These are phyloP conservation scores for Incumbomyces lentus DNA, from an alignment of 2,329 filamentous ascomycete species.

Conservation along the genomic window DNA sequence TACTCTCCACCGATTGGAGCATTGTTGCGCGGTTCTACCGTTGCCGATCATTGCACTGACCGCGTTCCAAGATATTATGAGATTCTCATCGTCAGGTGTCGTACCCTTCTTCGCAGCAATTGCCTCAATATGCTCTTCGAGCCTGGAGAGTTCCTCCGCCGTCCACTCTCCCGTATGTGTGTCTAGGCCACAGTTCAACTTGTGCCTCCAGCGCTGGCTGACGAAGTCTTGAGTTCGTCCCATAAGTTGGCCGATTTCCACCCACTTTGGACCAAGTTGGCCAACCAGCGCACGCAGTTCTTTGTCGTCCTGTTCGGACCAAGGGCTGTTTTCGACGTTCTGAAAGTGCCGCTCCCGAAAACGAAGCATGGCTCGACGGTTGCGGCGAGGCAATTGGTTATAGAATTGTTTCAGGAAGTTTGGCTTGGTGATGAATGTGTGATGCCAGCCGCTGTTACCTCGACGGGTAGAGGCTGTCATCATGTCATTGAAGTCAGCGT, in stretches of 20 bases:
- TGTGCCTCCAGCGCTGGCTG: slow-evolving; percentile 34
- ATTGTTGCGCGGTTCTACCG: slow-evolving; percentile 18
- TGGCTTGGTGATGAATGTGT: slow-evolving; percentile 20
- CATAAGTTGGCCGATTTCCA: slow-evolving; percentile 28
- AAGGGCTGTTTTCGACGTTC: slow-evolving; percentile 27
- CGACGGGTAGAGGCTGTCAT: slow-evolving; percentile 18
- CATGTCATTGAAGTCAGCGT: slow-evolving; percentile 19
- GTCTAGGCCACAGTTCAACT: slow-evolving; percentile 28
- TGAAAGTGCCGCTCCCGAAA: slow-evolving; percentile 36
- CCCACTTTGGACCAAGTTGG: slow-evolving; percentile 28
- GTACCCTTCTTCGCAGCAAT: slow-evolving; percentile 11
- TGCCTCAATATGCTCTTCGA: slow-evolving; percentile 22
- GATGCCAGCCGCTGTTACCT: slow-evolving; percentile 7
- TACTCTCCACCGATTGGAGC: slow-evolving; percentile 19
- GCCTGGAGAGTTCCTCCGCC: slow-evolving; percentile 23
- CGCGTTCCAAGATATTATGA: slow-evolving; percentile 15
- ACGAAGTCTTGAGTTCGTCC: slow-evolving; percentile 33
- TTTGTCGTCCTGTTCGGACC: slow-evolving; percentile 32
- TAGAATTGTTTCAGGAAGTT: slow-evolving; percentile 30
- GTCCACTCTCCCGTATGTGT: slow-evolving; percentile 30
- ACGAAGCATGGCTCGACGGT: slow-evolving; percentile 29
- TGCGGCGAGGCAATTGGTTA: slow-evolving; percentile 27
- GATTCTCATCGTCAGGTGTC: slow-evolving; percentile 24
- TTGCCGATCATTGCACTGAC: slow-evolving; percentile 19
- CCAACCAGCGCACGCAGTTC: slow-evolving; percentile 28